Base-by-base conservation (phyloP, 345 rosid genomes). In the Odontarrhena argentea region DNA sequence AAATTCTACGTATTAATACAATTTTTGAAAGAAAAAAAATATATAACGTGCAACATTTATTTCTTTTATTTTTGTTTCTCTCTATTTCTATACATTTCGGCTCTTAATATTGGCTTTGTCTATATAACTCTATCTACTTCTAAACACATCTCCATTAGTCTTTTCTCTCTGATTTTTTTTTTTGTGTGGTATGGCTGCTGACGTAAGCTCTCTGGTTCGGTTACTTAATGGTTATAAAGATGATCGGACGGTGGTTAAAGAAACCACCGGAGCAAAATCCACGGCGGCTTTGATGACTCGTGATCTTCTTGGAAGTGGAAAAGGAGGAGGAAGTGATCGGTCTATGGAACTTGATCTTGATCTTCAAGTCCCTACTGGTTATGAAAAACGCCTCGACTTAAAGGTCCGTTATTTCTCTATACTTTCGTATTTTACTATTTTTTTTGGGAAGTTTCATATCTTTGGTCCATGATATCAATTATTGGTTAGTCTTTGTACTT, bases 341-440 rank as follows among this genome's bases (percentile, higher is more conserved):
- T 81, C 82, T 11, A 84, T 80, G 9, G 97, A 94, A 71, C 83
- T 88, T 59, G 96, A 94, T 84, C 89, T 94, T 14, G 97, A 94
- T 40, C 77, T 87, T 50, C 88, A 87, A 69, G 99, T 88, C 13
- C 99, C 99, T 8, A 42, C 45, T 9, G 97, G 99, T 40, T 94
- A 83, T 83, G 99, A 94, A 62, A 94, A 94, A 75, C 89, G 93
- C 6, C 87, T 94, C 28, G 97, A 94, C 40, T 79, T 94, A 71
- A 86, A 85, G 93, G 99, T 94, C 61, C 45, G 43, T 61, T 50
- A 14, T 46, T 37, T 25, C 48, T 62, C 10, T 9, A 50, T 48
- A 37, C 37, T 45, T 59, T 5, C 5, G 2, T 63, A 28, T 28
- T 28, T 2, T 2, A 2, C 0, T 28, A 32, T 32, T 32, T 32